Conservation (phyloP, 805 yeast species). For the Kluyveromyces lactis region DNA sequence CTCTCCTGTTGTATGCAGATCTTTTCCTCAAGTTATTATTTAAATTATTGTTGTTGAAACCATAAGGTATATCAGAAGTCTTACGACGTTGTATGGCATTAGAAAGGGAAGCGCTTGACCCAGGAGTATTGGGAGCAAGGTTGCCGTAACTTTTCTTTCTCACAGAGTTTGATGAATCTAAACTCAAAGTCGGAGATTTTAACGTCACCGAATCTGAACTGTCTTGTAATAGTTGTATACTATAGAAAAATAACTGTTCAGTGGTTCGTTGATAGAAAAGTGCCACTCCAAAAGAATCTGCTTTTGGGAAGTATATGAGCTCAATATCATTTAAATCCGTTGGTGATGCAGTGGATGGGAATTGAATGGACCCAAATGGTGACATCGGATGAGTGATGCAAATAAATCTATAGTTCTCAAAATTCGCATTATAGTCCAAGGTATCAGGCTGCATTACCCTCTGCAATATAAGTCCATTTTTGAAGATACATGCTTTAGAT, state of each 20-base stretch:
- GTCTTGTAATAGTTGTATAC: constrained; percentile 2
- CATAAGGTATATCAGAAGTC: constrained; percentile 3
- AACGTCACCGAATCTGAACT: neutral
- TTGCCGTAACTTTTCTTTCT: constrained; percentile 3
- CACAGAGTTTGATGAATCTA: neutral
- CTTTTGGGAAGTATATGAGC: constrained; percentile 20
- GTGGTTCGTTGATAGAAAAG: constrained; percentile 17
- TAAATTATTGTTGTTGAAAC: constrained; percentile 3
- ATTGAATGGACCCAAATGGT: constrained; percentile 63
- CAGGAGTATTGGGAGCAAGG: constrained; percentile 1
- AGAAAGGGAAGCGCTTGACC: neutral
- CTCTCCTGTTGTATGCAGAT: constrained; percentile 18
- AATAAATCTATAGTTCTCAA: constrained; percentile 37
- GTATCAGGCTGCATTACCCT: constrained; percentile 27
- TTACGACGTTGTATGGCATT: constrained; percentile 1
- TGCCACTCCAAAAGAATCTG: constrained; percentile 12
- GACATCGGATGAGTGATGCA: constrained; percentile 68
- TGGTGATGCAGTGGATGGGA: constrained; percentile 44
- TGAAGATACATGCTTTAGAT: constrained; percentile 52
- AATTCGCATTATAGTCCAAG: constrained; percentile 9
- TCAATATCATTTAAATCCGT: constrained; percentile 9
- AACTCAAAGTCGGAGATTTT: neutral
- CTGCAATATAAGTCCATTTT: constrained; percentile 60
- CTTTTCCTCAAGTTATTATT: constrained; percentile 13
- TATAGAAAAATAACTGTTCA: constrained; percentile 4